phyloP scores from a whole-genome alignment of 257 asterid genomes.

The Nemophila menziesii region DNA sequence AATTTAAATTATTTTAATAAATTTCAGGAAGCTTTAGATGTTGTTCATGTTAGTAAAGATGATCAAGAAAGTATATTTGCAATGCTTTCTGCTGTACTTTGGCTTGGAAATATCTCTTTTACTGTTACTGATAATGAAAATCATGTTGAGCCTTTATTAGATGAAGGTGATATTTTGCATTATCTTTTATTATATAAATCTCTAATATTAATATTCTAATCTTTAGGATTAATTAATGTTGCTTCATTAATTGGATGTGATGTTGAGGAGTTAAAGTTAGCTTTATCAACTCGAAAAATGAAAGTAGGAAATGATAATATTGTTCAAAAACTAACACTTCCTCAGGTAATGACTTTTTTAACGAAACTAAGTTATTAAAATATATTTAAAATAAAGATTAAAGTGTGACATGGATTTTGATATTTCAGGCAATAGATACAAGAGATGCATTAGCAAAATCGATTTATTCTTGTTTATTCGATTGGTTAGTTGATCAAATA shows the following conservation, averaged over 20 bases:
- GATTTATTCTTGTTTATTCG: conserved; percentile 86
- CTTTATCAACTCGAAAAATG: conserved; percentile 91
- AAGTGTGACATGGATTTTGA: conserved; percentile 3
- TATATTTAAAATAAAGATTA: not conserved
- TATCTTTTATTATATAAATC: no score
- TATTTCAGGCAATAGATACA: conserved; percentile 74
- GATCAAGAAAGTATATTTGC: conserved; percentile 93
- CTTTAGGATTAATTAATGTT: conserved; percentile 62
- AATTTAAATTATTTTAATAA: not conserved
- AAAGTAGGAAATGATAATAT: conserved; percentile 73
- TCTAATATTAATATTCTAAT: no score
- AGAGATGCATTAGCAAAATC: conserved; percentile 96
- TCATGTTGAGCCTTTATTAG: conserved; percentile 89
- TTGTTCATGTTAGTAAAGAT: conserved; percentile 78
- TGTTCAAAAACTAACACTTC: conserved; percentile 64
- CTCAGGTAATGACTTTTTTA: conserved; percentile 47
- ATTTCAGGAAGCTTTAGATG: conserved; percentile 84
- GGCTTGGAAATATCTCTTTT: conserved; percentile 89
- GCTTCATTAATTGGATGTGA: conserved; percentile 71
- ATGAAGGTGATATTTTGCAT: conserved; percentile 53
- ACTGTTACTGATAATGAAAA: conserved; percentile 64
- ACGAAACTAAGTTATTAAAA: not conserved
- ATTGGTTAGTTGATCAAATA: conserved; percentile 94
- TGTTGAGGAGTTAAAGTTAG: conserved; percentile 55
- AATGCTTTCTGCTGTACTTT: conserved; percentile 90